Percentiles rank a stretch among this genome's conserved stretches.
Conservation (phyloP, 148 eudicot genomes). For the Linanthus parryae region DNA sequence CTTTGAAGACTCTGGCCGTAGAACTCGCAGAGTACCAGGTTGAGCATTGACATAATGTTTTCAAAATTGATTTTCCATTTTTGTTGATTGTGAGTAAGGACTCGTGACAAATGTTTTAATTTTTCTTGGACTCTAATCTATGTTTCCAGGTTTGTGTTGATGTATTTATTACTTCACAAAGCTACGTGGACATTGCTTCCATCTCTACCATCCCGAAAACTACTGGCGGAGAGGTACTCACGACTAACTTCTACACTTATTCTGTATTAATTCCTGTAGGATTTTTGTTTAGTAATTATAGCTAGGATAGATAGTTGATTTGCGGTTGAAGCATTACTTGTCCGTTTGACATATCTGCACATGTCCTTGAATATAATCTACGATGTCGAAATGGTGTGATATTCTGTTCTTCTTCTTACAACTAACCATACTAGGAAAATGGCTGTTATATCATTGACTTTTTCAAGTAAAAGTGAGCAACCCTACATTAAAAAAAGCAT, state of each 20-base stretch:
- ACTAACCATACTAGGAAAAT: too few species aligned
- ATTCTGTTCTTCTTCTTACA: too few species aligned
- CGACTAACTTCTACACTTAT: neutral
- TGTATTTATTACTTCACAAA: constrained; percentile 79
- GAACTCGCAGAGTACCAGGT: constrained; percentile 97
- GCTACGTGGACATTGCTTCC: constrained; percentile 88
- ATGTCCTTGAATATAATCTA: too few species aligned
- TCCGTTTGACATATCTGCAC: too few species aligned
- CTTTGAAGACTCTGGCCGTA: constrained; percentile 74
- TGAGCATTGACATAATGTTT: constrained; percentile 5
- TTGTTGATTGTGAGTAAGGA: constrained; percentile 4
- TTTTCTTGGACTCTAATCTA: constrained; percentile 1
- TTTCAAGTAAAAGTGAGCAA: too few species aligned
- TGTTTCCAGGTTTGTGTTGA: constrained; percentile 85
- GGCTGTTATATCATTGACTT: too few species aligned
- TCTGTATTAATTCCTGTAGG: neutral
- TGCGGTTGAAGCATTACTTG: too few species aligned
- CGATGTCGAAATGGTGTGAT: too few species aligned
- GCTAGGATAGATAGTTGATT: too few species aligned
- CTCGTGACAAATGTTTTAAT: neutral
- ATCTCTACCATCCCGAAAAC: constrained; percentile 87
- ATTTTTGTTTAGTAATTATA: too few species aligned
- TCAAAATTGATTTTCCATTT: too few species aligned
- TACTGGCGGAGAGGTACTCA: constrained; percentile 94
- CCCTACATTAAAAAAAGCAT: too few species aligned